Evolutionary conservation across 352 stramenopile genomes (phyloP), one percentile per base, ranked within the genome.

Genomic region (Phytophthora multivora): DNA sequence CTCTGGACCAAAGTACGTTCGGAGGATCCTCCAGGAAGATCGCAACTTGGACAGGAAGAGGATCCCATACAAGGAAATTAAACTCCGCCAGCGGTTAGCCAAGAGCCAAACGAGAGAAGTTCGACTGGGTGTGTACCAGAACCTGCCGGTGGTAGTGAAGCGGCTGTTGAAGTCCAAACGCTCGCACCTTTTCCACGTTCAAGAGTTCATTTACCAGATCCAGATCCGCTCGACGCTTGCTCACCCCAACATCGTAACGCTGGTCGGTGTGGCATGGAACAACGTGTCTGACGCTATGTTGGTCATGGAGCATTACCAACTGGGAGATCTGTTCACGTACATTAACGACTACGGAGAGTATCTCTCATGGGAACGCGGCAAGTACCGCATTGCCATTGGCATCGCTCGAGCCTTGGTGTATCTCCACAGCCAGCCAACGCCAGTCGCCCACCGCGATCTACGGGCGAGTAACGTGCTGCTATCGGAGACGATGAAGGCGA

Each of bases 391-490:
- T 28, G 69, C 63, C n/a, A 51, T 75, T 18, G 69, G 62, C 8
- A 62, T 84, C 23, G 67, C 66, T 35, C 45, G 51, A 19, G 75
- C 75, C 0, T 43, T 84, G 9, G 21, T 47, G 33, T 84, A 81
- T 63, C 57, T 81, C 13, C 75, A 84, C 45, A 58, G 51, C 0
- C 58, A 60, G 19, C 40, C 28, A 11, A 65, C 66, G 10, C 26
- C 51, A 45, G 30, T 83, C 1, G 68, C 75, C 16, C 76, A 83
- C 35, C 53, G 89, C 35, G 87, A 93, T 46, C 39, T 79, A 33
- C 41, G 59, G 31, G 56, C 71, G 11, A 75, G 70, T 18, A 80
- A 76, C 35, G 66, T 83, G 19, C 51, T 77, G 26, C 52, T 83
- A 2, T 71, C 65, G 0, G 23, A 67, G 11, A 36, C 60, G 0